phyloP scores from a whole-genome alignment of 257 asterid species.

The Schizonepeta tenuifolia region DNA sequence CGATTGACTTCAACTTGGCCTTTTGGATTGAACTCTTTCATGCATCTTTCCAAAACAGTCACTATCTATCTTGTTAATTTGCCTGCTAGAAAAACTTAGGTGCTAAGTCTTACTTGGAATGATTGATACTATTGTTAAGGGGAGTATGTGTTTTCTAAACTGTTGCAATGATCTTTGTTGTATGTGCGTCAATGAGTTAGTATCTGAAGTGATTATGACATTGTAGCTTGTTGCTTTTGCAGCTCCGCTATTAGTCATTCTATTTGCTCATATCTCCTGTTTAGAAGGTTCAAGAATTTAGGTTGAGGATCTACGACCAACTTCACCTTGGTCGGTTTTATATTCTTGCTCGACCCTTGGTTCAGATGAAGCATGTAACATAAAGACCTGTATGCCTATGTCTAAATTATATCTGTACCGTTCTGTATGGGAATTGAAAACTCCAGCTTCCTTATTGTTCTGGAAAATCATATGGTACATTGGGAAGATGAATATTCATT shows the following conservation, averaged over 20 bases:
- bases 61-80: not conserved
- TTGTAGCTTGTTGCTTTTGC: not conserved
- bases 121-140: not conserved
- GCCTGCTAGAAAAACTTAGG: not conserved
- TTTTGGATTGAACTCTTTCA: not conserved
- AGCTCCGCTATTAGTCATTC: not conserved
- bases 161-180: constrained; percentile 16
- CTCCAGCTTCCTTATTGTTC: not conserved
- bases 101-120: not conserved
- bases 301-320: constrained; percentile 14
- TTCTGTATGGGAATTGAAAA: not conserved
- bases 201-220: constrained; percentile 22
- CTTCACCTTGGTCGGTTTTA: not conserved
- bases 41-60: not conserved
- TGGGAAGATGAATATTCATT: not conserved
- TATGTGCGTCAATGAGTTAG: constrained; percentile 3
- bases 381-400: constrained; percentile 1
- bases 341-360: not conserved
- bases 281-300: not conserved
- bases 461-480: not conserved
- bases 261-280: constrained; percentile 6
- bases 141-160: constrained; percentile 5
- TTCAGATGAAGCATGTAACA: constrained; percentile 16
- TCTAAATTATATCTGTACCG: not conserved
- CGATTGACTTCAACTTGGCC: not conserved